Evolutionary conservation across 108 stramenopile genomes (phyloP), one percentile per base, ranked within the genome.

Genomic region (Skeletonema costatum): DNA sequence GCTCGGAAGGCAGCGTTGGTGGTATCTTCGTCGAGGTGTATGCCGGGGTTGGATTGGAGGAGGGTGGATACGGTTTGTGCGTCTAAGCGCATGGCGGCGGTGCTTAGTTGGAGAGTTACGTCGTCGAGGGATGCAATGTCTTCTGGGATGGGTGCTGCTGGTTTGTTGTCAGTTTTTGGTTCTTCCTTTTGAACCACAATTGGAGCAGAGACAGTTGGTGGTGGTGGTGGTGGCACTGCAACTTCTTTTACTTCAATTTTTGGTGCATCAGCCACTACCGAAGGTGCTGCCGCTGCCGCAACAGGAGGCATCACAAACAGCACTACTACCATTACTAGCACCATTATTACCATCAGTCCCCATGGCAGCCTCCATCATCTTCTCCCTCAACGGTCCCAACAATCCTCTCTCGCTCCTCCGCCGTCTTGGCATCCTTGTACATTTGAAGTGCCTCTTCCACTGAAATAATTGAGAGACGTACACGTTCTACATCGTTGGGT

Each of bases 1-100:
- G 77, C 56, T 72, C 82, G 78, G 65, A 83, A 83, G 41, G 82
- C 82, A 14, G 70, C 48, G 42, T 66, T 41, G 70, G 70, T 66
- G 14, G 66, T 82, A n/a, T 42, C 76, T 29, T 77, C 81, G 70
- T 76, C 76, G 71, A 82, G 71, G n/a, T 51, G 50, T 51, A 51
- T 5, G 50, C 50, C 50, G n/a, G 50, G 50, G 17, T 51, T 51
- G 19, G 50, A 51, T 58, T 67, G 10, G 50, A 67, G 53, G 66
- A 67, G 66, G 50, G 61, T 19, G 16, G 61, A 16, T 44, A 63
- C 61, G 5, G 31, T 63, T 16, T 31, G 31, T 44, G 61, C 31
- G 9, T 63, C 61, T 9, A 63, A 5, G 7, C 41, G 29, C 14
- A 42, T 16, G 14, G 41, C 61, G 61, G 61, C 61, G 19, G 16